Conservation (phyloP, 2,329 filamentous ascomycete genomes). For the Aspergillus fischeri region DNA sequence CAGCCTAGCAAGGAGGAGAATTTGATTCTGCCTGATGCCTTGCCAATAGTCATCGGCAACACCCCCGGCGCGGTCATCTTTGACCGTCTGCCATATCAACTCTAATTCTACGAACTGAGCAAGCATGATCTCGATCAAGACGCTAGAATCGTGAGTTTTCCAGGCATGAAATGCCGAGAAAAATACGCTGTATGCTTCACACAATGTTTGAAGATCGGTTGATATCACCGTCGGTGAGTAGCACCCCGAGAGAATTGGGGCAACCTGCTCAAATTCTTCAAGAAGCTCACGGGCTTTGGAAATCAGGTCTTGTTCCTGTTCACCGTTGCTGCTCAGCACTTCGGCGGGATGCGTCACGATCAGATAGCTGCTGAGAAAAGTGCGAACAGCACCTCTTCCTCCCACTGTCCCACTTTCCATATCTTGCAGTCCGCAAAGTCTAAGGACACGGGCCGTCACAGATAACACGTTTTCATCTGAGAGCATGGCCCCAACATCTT, state of each 20-base stretch:
- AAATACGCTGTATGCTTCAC: constrained; percentile 56
- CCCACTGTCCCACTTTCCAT: constrained; percentile 45
- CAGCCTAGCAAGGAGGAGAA: constrained; percentile 58
- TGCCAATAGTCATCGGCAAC: constrained; percentile 61
- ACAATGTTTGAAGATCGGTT: constrained; percentile 47
- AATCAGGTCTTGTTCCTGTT: constrained; percentile 60
- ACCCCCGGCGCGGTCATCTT: constrained; percentile 57
- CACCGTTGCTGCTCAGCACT: constrained; percentile 58
- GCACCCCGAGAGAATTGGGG: constrained; percentile 46
- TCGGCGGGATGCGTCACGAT: constrained; percentile 59
- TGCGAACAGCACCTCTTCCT: constrained; percentile 52
- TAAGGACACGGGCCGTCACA: constrained; percentile 52
- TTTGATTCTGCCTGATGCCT: constrained; percentile 64
- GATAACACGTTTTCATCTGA: constrained; percentile 51
- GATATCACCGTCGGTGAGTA: constrained; percentile 40
- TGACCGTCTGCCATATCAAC: constrained; percentile 64
- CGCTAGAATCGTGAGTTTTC: constrained; percentile 60
- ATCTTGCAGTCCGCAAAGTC: constrained; percentile 54
- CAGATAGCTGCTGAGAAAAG: constrained; percentile 61
- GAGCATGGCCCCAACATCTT: constrained; percentile 56
- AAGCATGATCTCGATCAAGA: constrained; percentile 63
- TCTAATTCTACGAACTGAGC: constrained; percentile 64
- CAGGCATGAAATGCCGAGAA: constrained; percentile 61
- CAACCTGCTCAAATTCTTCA: constrained; percentile 51
- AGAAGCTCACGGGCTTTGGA: constrained; percentile 58